These are phyloP conservation scores for Sporothrix curviconia DNA, from an alignment of 2,329 filamentous ascomycete species.

Conservation along the genomic window DNA sequence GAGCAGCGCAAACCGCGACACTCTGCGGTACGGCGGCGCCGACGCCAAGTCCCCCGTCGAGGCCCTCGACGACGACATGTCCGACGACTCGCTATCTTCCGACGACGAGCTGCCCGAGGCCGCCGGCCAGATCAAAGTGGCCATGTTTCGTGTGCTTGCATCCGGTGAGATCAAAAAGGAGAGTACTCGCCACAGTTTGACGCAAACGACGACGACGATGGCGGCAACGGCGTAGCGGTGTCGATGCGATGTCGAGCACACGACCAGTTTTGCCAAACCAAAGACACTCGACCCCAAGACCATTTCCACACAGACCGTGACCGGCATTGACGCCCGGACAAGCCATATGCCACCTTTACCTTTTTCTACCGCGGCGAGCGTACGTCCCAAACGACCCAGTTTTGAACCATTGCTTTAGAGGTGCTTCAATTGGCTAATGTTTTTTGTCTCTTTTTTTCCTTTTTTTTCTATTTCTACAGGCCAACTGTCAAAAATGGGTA, in stretches of 20 bases:
- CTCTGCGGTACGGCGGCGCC: conserved; percentile 70
- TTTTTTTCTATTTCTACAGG: conserved; percentile 42
- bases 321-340: conserved; percentile 90
- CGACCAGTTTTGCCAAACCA: conserved; percentile 93
- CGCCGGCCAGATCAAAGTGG: conserved; percentile 95
- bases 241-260: conserved; percentile 87
- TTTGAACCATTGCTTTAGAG: too few species aligned
- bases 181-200: conserved; percentile 98
- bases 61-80: conserved; percentile 49
- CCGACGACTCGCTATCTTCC: conserved; percentile 65
- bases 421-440: neutral
- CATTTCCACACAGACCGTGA: conserved; percentile 98
- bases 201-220: conserved; percentile 83
- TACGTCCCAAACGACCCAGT: too few species aligned
- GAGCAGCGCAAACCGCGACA: conserved; percentile 43
- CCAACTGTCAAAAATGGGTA: conserved; percentile 94
- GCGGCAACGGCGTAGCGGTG: conserved; percentile 44
- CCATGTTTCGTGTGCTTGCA: conserved; percentile 88
- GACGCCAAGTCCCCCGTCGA: conserved; percentile 71
- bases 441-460: neutral
- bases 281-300: conserved; percentile 94
- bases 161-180: conserved; percentile 94
- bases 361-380: conserved; percentile 96
- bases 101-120: conserved; percentile 87
- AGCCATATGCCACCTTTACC: conserved; percentile 93